phyloP scores from a whole-genome alignment of 2,329 filamentous ascomycete species.

The Nigrospora sphaerica region DNA sequence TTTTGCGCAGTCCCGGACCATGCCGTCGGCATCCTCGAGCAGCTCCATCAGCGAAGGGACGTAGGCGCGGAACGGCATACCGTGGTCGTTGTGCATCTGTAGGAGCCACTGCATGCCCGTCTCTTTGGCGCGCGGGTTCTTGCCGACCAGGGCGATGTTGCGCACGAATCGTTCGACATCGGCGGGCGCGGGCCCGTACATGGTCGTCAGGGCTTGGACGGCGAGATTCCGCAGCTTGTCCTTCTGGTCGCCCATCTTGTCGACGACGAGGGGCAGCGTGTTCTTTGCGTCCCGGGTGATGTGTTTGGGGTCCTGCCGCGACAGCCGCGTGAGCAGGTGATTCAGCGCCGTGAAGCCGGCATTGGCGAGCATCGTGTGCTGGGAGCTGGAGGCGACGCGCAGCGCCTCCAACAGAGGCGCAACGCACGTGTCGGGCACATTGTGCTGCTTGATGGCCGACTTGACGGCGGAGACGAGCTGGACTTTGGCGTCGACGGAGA shows the following conservation, averaged over 20 bases:
- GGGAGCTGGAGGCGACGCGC: conserved; percentile 65
- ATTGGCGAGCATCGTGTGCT: conserved; percentile 70
- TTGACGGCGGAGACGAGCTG: conserved; percentile 68
- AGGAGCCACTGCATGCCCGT: conserved; percentile 78
- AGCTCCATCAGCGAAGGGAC: conserved; percentile 78
- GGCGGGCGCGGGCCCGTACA: conserved; percentile 61
- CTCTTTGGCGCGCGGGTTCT: conserved; percentile 80
- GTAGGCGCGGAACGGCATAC: conserved; percentile 74
- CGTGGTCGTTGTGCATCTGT: conserved; percentile 74
- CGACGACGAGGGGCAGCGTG: conserved; percentile 69
- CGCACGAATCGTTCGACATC: conserved; percentile 79
- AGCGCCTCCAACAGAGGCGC: conserved; percentile 75
- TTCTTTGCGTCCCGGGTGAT: conserved; percentile 63
- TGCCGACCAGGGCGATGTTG: conserved; percentile 69
- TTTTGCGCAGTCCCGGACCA: conserved; percentile 80
- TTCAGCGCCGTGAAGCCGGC: conserved; percentile 83
- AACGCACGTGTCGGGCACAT: conserved; percentile 71
- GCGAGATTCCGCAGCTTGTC: conserved; percentile 76
- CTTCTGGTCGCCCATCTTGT: conserved; percentile 81
- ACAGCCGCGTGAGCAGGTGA: conserved; percentile 79
- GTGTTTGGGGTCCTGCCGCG: conserved; percentile 73
- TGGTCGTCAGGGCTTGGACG: conserved; percentile 66
- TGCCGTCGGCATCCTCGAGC: conserved; percentile 83
- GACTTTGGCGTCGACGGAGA: conserved; percentile 63
- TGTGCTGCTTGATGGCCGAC: conserved; percentile 85